These are phyloP conservation scores for Metarhizium album DNA, from an alignment of 2,329 filamentous ascomycete species.

Conservation along the genomic window DNA sequence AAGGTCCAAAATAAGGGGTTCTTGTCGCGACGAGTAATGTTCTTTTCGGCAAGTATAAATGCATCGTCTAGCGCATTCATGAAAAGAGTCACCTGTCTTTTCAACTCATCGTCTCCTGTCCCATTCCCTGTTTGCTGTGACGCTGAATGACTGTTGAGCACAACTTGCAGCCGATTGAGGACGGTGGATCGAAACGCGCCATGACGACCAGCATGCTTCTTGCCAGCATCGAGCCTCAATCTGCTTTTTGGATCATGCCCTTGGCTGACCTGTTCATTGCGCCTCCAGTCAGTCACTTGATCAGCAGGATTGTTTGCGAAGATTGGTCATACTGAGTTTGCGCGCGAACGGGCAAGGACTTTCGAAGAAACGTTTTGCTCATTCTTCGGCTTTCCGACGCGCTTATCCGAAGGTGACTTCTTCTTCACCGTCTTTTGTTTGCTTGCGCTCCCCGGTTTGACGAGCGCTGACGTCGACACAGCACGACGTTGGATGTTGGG, in stretches of 20 bases:
- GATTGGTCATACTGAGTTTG: conserved; percentile 15
- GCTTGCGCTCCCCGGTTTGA: conserved; percentile 1
- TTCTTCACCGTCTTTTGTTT: neutral
- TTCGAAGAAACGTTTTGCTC: conserved; percentile 5
- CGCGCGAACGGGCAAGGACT: conserved; percentile 9
- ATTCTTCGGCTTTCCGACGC: neutral
- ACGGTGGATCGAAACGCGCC: conserved; percentile 23
- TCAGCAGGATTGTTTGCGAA: neutral
- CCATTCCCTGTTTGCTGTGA: conserved; percentile 16
- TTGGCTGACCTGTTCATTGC: conserved; percentile 16
- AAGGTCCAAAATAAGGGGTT: conserved; percentile 49
- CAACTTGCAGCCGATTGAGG: conserved; percentile 23
- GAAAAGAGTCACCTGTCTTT: conserved; percentile 35
- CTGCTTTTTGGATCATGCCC: conserved; percentile 25
- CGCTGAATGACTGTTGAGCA: conserved; percentile 20
- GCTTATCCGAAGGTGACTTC: neutral
- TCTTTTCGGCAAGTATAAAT: conserved; percentile 31
- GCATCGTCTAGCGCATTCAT: conserved; percentile 32
- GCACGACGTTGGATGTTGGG: conserved; percentile 9
- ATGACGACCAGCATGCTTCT: conserved; percentile 18
- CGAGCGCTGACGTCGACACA: conserved; percentile 15
- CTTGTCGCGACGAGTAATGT: conserved; percentile 25
- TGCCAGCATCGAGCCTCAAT: conserved; percentile 15
- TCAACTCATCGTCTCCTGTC: conserved; percentile 28
- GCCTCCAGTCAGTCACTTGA: neutral